Evolutionary conservation across 345 rosid genomes (phyloP).

Genomic region (Arabis hirsuta): DNA sequence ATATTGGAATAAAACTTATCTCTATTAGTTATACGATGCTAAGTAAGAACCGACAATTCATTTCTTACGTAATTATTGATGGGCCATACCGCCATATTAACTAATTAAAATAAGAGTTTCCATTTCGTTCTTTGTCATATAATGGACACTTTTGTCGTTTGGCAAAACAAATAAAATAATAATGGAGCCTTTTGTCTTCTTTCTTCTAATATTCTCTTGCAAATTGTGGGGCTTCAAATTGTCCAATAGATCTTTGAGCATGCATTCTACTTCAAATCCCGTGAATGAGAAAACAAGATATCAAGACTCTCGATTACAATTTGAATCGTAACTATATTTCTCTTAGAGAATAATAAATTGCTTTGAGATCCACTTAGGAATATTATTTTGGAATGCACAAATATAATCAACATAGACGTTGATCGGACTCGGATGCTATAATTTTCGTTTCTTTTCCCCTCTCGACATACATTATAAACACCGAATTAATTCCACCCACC

Average conservation of each 20-base stretch:
- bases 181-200: constrained; percentile 24
- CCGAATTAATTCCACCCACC: constrained; percentile 23
- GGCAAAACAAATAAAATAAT: constrained; percentile 22
- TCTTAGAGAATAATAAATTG: not conserved
- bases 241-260: constrained; percentile 24
- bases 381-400: not conserved
- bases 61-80: constrained; percentile 23
- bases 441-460: constrained; percentile 1
- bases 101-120: constrained; percentile 2
- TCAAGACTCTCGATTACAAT: constrained; percentile 4
- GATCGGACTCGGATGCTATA: not conserved
- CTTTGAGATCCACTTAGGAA: not conserved
- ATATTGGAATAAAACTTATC: too few species aligned
- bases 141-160: constrained; percentile 36
- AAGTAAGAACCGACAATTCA: constrained; percentile 31
- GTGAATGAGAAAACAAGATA: constrained; percentile 18
- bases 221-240: not conserved
- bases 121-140: constrained; percentile 8
- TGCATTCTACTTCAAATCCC: constrained; percentile 19
- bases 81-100: constrained; percentile 6
- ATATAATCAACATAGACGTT: constrained; percentile 5
- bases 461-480: constrained; percentile 15
- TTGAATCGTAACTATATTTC: not conserved
- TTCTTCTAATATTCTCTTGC: constrained; percentile 20
- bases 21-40: too few species aligned